Conservation (phyloP, 163 green algal genomes). For the Scenedesmus sp. region DNA sequence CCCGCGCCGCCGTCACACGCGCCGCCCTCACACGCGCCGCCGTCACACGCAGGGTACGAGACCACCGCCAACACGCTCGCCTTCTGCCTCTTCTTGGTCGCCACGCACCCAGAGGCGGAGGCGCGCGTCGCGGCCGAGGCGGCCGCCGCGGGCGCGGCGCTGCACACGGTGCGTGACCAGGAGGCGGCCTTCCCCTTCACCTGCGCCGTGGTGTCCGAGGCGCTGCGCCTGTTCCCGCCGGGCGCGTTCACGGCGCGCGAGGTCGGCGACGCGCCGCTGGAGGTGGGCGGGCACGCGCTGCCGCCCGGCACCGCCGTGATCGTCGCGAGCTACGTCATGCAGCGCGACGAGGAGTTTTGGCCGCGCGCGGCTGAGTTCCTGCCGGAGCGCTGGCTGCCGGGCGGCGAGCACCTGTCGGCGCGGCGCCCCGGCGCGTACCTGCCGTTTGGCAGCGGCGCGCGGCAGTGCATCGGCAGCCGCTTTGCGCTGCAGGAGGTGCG, state of each 20-base stretch:
- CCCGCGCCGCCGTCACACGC: not conserved
- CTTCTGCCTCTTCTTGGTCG: conserved; percentile 54
- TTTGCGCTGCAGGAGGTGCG: conserved; percentile 58
- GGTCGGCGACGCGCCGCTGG: conserved; percentile 22
- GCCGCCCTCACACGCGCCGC: not conserved
- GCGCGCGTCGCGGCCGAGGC: conserved; percentile 48
- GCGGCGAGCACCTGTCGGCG: conserved; percentile 30
- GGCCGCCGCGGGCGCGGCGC: not conserved
- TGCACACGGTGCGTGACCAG: not conserved
- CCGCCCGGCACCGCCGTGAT: conserved; percentile 42
- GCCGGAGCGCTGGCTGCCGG: conserved; percentile 61
- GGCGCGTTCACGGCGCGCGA: conserved; percentile 35
- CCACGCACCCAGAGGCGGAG: conserved; percentile 53
- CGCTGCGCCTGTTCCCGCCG: conserved; percentile 66
- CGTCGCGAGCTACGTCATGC: conserved; percentile 55
- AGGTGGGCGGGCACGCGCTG: conserved; percentile 50
- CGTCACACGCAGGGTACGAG: no score
- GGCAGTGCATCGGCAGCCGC: conserved; percentile 58
- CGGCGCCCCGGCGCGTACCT: conserved; percentile 47
- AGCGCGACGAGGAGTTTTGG: conserved; percentile 54
- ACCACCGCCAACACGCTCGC: conserved; percentile 64
- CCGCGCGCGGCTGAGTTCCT: conserved; percentile 56
- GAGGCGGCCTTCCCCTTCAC: conserved; percentile 55
- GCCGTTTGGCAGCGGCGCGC: conserved; percentile 57
- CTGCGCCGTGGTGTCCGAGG: conserved; percentile 65